Conservation (phyloP, 495 filamentous ascomycete species). For the Xylaria longipes region DNA sequence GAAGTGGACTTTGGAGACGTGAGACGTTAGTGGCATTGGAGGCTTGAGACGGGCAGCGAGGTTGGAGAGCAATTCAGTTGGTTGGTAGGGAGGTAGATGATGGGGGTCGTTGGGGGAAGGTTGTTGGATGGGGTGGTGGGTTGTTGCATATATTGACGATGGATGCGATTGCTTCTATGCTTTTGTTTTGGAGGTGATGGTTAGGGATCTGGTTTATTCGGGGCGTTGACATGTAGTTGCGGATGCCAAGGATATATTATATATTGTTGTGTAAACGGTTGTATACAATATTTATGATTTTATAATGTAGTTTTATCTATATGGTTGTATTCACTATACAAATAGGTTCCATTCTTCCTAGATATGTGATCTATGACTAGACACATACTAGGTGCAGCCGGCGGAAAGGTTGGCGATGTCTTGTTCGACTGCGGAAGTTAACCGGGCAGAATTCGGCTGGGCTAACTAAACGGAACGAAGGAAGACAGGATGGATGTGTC, state of each 20-base stretch:
- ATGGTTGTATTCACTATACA: background rate
- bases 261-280: background rate
- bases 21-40: background rate
- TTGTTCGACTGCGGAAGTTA: background rate
- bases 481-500: background rate
- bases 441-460: background rate
- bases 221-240: background rate
- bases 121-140: slow-evolving; percentile 1
- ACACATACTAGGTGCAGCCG: background rate
- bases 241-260: background rate
- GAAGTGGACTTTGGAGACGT: background rate
- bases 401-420: background rate
- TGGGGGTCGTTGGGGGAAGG: background rate
- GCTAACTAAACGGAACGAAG: background rate
- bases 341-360: background rate
- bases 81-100: background rate
- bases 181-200: background rate
- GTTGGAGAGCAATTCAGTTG: background rate
- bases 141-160: background rate
- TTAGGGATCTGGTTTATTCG: too few relatives aligned
- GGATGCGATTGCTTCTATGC: background rate
- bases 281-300: background rate
- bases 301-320: background rate
- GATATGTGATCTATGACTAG: background rate
- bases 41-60: background rate